Evolutionary conservation across 2,329 filamentous ascomycete species (phyloP), one percentile per base, ranked within the genome.

Genomic region (Talaromyces sp.): DNA sequence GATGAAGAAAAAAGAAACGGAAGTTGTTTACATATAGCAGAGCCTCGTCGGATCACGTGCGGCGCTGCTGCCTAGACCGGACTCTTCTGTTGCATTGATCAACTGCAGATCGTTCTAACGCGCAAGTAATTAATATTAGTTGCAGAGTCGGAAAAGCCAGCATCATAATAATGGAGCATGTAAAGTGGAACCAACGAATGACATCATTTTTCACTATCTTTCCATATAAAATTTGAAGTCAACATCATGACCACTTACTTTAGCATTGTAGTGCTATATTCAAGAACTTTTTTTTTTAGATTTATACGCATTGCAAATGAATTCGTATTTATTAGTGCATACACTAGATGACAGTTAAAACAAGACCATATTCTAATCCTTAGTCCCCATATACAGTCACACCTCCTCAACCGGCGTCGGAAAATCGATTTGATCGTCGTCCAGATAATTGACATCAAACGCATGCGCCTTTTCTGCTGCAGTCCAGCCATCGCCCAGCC

Each of bases 361-460:
- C 13, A 25, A 47, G 22, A 9, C 44, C 19, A 47, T 15, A 47
- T 11, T 22, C 44, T 22, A 47, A 47, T 22, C 1, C 11, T 19
- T 19, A 4, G n/a, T 17, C 17, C 17, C 1, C 8, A 44, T 13
- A 42, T 11, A 11, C 30, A 22, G n/a, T 47, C 10, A 47, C 22
- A 2, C 44, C 19, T 28, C 30, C 44, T 32, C 44, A 52, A 65
- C 64, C 5, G 58, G 52, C 3, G 73, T 52, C 3, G 73, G 73
- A 61, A 72, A 74, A 58, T 76, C 73, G 36, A 75, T 57, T 52
- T 71, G 67, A n/a, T 74, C 69, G 60, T 74, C 72, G 55, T 75
- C 68, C 28, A 76, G 62, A 59, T 76, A 76, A 60, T 73, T 62
- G 6, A 76, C 72, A 28, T 69, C 66, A 62, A 75, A 70, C 33